Evolutionary conservation across 371 early-diverging fungal species (phyloP), one percentile per base, ranked within the genome.

Genomic region (Batkoa obscura): DNA sequence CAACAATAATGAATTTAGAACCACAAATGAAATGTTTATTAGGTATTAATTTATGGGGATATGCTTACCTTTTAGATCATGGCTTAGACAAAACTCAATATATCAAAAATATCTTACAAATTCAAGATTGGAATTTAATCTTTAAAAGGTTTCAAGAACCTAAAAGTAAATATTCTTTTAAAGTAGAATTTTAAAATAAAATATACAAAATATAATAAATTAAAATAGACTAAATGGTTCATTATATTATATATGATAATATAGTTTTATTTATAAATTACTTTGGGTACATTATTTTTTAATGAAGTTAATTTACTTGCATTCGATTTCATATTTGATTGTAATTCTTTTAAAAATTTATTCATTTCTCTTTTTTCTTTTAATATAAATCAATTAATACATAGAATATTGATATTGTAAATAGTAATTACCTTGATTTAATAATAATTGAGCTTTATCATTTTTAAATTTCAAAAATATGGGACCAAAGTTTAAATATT

Each of bases 1-100:
- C 35, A 13, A 15, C n/a, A 15, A 35, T 17, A 15, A 13, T 39
- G 9, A 35, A 3, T 13, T 10, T 15, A 30, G 38, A n/a, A 10
- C 37, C 53, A 12, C 2, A 50, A 45, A 5, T 23, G 10, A 39
- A 12, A 17, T 37, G 53, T 30, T 30, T 53, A 17, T n/a, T 53
- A 9, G 53, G 32, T 15, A 53, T 53, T 12, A 53, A 53, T 38
- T 30, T 53, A 9, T 53, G 53, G 53, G 53, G 53, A 4, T 53
- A 53, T 41, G n/a, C 38, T 39, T 53, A 53, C 39, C 17, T 53
- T 17, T 35, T 53, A 34, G 53, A 53, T 53, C 53, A 53, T 53
- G 53, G 39, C 8, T 41, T 53, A 39, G 53, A 53, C 15, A 35
- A 39, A n/a, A 17, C 17, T n/a, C 12, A 13, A 8, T 53, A 53